Evolutionary conservation across 257 asterid genomes (phyloP), one percentile per base, ranked within the genome.

Genomic region (Haberlea rhodopensis): DNA sequence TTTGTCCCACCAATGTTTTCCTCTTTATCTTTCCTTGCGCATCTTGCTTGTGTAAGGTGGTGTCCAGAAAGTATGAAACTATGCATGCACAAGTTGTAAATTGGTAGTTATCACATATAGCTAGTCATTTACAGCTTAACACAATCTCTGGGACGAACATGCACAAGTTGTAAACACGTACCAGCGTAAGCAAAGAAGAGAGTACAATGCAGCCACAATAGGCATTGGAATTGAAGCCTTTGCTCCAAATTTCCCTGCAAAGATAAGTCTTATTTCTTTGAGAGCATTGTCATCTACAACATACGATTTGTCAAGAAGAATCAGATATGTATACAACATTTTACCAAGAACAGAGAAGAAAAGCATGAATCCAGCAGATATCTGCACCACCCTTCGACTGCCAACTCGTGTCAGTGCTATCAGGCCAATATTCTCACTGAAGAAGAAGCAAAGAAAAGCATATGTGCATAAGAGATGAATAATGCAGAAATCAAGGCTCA

Each of bases 201-300:
- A 82, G 75, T 79, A 82, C 71, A 80, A 73, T 22, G 81, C 88
- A 52, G 76, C 88, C 4, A 77, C 57, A 4, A 82, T 82, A 49
- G 88, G 78, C 53, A 75, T 23, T 57, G 88, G 88, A 22, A 82
- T 65, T 2, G 88, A 82, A 58, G 88, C 88, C 48, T 79, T 81
- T 1, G 88, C 88, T 66, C 88, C 88, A 19, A 82, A 82, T 75
- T 90, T 90, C 53, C 97, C 97, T 90, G 87, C 58, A 23, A 53
- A 18, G 48, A 32, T 15, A 26, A 11, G 37, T 51, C 23, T 62
- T 28, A 57, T 55, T 43, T 15, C 5, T 54, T 53, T 24, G 21
- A 31, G 43, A 5, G 20, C 13, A 23, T 46, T 43, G 20, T 27
- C 13, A 29, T 25, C 26, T 13, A 55, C 8, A 40, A 13, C 59